Percentiles rank a stretch among this genome's conserved stretches.
These are phyloP conservation scores for Rhizoclosmatium globosum DNA, from an alignment of 192 early-diverging fungal genomes.

Conservation along the genomic window DNA sequence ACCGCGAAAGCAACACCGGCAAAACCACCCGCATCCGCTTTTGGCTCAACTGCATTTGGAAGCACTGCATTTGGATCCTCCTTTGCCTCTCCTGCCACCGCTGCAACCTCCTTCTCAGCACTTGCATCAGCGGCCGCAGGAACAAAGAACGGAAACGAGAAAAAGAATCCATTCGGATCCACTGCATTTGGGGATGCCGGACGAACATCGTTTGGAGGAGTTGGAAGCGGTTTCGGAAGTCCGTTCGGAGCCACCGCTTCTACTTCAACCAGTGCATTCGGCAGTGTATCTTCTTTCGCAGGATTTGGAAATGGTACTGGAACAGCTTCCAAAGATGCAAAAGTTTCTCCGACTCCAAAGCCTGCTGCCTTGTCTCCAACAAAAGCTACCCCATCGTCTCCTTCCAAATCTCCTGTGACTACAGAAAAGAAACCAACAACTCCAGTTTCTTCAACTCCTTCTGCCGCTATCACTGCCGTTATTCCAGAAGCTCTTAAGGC, in stretches of 20 bases:
- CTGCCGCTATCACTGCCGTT: background rate
- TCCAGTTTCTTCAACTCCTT: background rate
- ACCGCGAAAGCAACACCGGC: background rate
- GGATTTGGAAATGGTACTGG: background rate
- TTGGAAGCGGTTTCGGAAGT: background rate
- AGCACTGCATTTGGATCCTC: background rate
- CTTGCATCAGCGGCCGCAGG: background rate
- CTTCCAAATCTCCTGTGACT: background rate
- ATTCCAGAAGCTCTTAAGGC: background rate
- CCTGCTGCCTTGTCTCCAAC: background rate
- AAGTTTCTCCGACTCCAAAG: background rate
- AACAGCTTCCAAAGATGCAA: background rate
- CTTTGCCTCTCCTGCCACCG: background rate
- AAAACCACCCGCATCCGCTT: background rate
- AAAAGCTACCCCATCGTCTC: background rate
- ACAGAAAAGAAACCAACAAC: background rate
- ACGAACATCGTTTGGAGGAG: background rate
- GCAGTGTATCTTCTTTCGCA: background rate
- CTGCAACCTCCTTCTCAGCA: constrained; percentile 10
- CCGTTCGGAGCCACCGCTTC: background rate
- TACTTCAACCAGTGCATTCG: background rate
- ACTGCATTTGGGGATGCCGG: constrained; percentile 29
- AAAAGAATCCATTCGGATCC: constrained; percentile 35
- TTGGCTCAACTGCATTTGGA: constrained; percentile 5
- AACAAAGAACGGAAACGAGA: background rate